These are phyloP conservation scores for Fraxinus anomala DNA, from an alignment of 257 asterid genomes.

Conservation along the genomic window DNA sequence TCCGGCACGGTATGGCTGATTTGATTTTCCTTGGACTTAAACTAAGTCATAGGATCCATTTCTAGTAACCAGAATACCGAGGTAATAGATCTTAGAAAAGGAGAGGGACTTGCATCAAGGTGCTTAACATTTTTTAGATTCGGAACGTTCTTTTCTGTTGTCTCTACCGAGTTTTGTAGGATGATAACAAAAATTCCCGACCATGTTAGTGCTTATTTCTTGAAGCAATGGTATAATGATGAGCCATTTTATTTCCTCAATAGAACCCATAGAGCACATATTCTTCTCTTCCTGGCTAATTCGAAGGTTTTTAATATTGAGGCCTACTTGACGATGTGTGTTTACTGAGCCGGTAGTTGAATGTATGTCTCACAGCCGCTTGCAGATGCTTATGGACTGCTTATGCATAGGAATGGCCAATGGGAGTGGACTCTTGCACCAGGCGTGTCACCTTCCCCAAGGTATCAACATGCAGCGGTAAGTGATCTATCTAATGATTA, in stretches of 20 bases:
- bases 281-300: constrained; percentile 2
- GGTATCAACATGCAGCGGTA: constrained; percentile 98
- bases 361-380: constrained; percentile 61
- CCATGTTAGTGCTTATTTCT: not conserved
- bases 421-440: constrained; percentile 99
- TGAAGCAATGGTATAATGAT: not conserved
- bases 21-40: constrained; percentile 25
- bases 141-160: constrained; percentile 24
- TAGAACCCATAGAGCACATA: not conserved
- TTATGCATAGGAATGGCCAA: constrained; percentile 95
- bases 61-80: constrained; percentile 11
- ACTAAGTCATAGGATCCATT: constrained; percentile 10
- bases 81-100: constrained; percentile 15
- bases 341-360: constrained; percentile 30
- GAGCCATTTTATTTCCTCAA: not conserved
- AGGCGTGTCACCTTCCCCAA: constrained; percentile 93
- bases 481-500: constrained; percentile 31
- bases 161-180: not conserved
- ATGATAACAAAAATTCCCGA: constrained; percentile 13
- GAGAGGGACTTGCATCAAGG: not conserved
- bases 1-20: constrained; percentile 72
- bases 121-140: constrained; percentile 6
- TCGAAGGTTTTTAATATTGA: not conserved
- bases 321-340: constrained; percentile 3
- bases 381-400: constrained; percentile 96